Percentiles rank a stretch among this genome's conserved stretches.
These are phyloP conservation scores for Punica granatum DNA, from an alignment of 345 rosid genomes.

Conservation along the genomic window DNA sequence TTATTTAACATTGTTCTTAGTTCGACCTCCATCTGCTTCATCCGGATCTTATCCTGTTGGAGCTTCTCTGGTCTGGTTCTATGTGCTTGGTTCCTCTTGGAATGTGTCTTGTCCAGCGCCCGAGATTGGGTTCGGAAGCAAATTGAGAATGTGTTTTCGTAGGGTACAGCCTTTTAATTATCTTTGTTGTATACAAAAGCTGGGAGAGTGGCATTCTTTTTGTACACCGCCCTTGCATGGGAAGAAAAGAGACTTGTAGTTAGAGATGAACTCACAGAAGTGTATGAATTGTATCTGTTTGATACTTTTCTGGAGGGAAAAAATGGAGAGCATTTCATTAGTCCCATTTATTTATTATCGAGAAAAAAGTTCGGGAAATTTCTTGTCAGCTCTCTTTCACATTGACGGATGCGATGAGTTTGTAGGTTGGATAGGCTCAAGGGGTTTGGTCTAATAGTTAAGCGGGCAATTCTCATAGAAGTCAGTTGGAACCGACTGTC, in stretches of 20 bases:
- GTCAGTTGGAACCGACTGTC: no score
- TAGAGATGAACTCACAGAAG: not conserved
- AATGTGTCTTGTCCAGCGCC: not conserved
- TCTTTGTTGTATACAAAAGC: not conserved
- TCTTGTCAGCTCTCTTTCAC: no score
- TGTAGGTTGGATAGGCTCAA: no score
- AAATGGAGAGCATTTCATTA: no score
- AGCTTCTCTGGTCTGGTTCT: not conserved
- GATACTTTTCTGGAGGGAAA: no score
- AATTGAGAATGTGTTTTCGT: not conserved
- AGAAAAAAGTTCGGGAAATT: no score
- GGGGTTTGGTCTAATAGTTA: no score
- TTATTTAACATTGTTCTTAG: conserved; percentile 25
- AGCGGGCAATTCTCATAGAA: no score
- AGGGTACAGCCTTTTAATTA: not conserved
- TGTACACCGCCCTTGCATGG: not conserved
- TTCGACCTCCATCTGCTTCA: not conserved
- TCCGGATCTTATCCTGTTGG: not conserved
- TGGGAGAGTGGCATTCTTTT: not conserved
- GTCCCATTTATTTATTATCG: no score
- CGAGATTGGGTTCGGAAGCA: not conserved
- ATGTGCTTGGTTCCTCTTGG: not conserved
- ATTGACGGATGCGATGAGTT: no score
- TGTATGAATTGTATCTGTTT: no score
- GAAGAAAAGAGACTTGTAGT: not conserved